Evolutionary conservation across 129 eudicot genomes (phyloP).

Genomic region (Lactuca sativa): DNA sequence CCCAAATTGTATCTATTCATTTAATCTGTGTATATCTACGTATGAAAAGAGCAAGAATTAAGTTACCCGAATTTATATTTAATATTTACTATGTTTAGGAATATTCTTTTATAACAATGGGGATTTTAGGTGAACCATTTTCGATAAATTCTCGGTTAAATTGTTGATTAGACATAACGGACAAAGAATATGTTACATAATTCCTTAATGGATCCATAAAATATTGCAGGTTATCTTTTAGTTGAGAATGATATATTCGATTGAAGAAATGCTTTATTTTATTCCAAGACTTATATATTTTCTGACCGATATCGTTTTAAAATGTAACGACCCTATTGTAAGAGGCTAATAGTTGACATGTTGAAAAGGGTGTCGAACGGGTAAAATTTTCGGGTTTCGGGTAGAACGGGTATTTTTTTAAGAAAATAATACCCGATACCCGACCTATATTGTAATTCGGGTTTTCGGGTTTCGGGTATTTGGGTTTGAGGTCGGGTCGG

Average conservation of each 20-base stretch:
- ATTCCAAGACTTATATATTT: neutral
- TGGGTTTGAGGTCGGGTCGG: too few relatives aligned
- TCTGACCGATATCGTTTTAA: too few relatives aligned
- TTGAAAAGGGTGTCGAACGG: too few relatives aligned
- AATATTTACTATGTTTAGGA: neutral
- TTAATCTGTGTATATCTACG: neutral
- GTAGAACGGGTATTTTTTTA: too few relatives aligned
- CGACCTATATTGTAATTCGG: too few relatives aligned
- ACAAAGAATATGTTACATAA: conserved; percentile 25
- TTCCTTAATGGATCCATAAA: conserved; percentile 26
- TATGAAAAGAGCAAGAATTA: too few relatives aligned
- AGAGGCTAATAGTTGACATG: too few relatives aligned
- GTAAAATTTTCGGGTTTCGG: too few relatives aligned
- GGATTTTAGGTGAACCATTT: conserved; percentile 11
- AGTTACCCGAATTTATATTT: neutral
- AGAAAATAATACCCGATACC: too few relatives aligned
- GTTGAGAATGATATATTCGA: conserved; percentile 6
- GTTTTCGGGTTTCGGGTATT: too few relatives aligned
- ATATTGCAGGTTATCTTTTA: conserved; percentile 5
- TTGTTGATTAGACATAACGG: conserved; percentile 25
- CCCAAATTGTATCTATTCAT: too few relatives aligned
- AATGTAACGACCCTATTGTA: neutral
- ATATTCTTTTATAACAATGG: neutral
- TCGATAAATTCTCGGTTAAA: conserved; percentile 25
- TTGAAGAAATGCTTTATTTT: conserved; percentile 5